These are phyloP conservation scores for Poteriospumella lacustris DNA, from an alignment of 108 stramenopile species.

Conservation along the genomic window DNA sequence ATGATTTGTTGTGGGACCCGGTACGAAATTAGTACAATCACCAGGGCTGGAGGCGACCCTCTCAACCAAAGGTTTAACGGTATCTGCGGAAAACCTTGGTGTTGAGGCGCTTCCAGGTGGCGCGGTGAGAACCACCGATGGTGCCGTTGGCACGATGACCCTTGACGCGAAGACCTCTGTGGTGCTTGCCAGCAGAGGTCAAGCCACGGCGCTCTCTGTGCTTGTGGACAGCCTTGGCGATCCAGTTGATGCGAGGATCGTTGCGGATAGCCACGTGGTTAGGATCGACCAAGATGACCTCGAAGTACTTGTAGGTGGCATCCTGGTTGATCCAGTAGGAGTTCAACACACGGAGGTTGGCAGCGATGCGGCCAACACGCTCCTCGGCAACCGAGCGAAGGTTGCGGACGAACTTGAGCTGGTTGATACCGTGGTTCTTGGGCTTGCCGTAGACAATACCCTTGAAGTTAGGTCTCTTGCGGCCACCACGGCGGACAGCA, in stretches of 20 bases:
- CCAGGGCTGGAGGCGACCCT: too few species aligned
- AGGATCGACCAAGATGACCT: slow-evolving; percentile 97
- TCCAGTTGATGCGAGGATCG: slow-evolving; percentile 99
- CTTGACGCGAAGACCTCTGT: slow-evolving; percentile 91
- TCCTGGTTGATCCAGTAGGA: slow-evolving; percentile 99
- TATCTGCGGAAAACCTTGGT: slow-evolving; percentile 89
- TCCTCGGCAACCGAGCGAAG: slow-evolving; percentile 95
- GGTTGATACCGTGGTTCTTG: slow-evolving; percentile 99
- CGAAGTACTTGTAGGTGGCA: slow-evolving; percentile 99
- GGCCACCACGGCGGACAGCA: slow-evolving; percentile 97
- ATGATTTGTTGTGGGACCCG: too few species aligned
- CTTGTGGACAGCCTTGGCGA: slow-evolving; percentile 97
- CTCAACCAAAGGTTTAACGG: too few species aligned
- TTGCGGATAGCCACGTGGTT: slow-evolving; percentile 88
- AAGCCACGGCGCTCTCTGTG: slow-evolving; percentile 98
- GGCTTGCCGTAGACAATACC: slow-evolving; percentile 99
- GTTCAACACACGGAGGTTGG: slow-evolving; percentile 97
- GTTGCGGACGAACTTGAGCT: slow-evolving; percentile 96
- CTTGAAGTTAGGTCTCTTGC: slow-evolving; percentile 97
- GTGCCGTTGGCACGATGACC: slow-evolving; percentile 98
- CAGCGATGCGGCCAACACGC: slow-evolving; percentile 89
- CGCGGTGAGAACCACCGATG: slow-evolving; percentile 85
- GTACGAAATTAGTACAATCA: too few species aligned
- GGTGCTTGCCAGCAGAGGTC: slow-evolving; percentile 93
- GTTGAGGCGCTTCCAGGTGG: slow-evolving; percentile 94